A percentile compares a stretch with the other conserved stretches of the same genome.
phyloP scores from a whole-genome alignment of 1,139 yeast genomes.

The Blastobotrys persicus region DNA sequence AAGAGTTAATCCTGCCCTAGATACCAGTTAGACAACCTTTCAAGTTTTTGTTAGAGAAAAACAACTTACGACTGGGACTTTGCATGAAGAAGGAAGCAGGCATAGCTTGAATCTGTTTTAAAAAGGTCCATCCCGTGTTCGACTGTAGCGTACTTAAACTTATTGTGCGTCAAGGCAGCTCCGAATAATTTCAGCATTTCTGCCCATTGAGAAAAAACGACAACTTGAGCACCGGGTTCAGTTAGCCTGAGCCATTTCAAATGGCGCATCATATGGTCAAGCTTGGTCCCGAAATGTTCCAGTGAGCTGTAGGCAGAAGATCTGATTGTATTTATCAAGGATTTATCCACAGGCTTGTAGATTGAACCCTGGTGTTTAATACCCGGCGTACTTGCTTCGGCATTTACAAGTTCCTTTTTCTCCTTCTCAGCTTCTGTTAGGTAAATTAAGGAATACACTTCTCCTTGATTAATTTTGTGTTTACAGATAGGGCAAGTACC shows the following conservation, averaged over 20 bases:
- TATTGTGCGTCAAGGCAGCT: constrained; percentile 61
- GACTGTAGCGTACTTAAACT: constrained; percentile 45
- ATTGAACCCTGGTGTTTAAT: constrained; percentile 6
- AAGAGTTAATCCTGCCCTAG: constrained; percentile 70
- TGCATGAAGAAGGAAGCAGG: constrained; percentile 82
- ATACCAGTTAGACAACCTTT: constrained; percentile 13
- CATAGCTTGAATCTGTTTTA: constrained; percentile 60
- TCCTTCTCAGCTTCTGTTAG: constrained; percentile 34
- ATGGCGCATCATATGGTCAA: constrained; percentile 77
- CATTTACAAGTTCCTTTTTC: constrained; percentile 21
- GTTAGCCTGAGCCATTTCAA: constrained; percentile 54
- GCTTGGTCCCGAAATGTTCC: constrained; percentile 70
- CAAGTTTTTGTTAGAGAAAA: too few relatives aligned
- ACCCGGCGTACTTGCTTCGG: background rate
- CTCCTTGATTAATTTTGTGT: constrained; percentile 41
- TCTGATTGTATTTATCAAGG: background rate
- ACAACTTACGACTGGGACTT: constrained; percentile 69
- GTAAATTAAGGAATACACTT: constrained; percentile 60
- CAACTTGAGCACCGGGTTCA: constrained; percentile 70
- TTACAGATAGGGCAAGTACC: constrained; percentile 79
- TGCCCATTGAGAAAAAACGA: constrained; percentile 85
- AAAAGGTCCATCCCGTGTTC: constrained; percentile 55
- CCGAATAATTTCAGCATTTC: constrained; percentile 67
- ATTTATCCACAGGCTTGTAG: constrained; percentile 7
- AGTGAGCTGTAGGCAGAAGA: constrained; percentile 3